Percentiles rank a stretch among this genome's conserved stretches.
These are phyloP conservation scores for Chloranthus sessilifolius DNA, from an alignment of 164 flowering plant species.

Conservation along the genomic window DNA sequence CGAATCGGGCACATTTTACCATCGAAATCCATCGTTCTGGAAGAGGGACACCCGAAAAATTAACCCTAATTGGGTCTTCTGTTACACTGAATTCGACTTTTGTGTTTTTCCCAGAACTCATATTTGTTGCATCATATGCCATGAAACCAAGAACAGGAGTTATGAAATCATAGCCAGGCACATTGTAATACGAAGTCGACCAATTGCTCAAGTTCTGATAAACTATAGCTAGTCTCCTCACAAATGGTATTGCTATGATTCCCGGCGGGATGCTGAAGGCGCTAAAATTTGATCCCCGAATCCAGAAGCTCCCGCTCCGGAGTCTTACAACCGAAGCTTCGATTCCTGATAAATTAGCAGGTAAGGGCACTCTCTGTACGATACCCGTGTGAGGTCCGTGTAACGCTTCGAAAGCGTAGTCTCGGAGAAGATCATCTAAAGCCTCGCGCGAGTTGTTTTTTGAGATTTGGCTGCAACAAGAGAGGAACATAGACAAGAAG, in stretches of 20 bases:
- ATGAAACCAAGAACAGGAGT: slow-evolving; percentile 53
- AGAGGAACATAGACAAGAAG: too few species aligned
- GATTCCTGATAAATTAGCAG: slow-evolving; percentile 44
- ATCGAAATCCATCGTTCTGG: slow-evolving; percentile 6
- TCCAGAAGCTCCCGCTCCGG: slow-evolving; percentile 49
- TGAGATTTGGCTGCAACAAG: too few species aligned
- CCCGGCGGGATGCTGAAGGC: slow-evolving; percentile 44
- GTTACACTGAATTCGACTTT: slow-evolving; percentile 20
- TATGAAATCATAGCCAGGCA: slow-evolving; percentile 40
- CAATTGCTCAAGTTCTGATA: slow-evolving; percentile 54
- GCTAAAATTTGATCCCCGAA: slow-evolving; percentile 46
- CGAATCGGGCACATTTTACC: slow-evolving; percentile 44
- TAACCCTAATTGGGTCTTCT: slow-evolving; percentile 30
- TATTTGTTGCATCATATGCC: slow-evolving; percentile 37
- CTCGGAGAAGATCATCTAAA: slow-evolving; percentile 34
- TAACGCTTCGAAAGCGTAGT: slow-evolving; percentile 34
- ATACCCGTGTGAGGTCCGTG: slow-evolving; percentile 34
- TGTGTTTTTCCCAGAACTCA: slow-evolving; percentile 3
- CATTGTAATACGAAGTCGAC: slow-evolving; percentile 42
- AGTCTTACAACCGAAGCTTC: slow-evolving; percentile 36
- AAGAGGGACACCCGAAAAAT: slow-evolving; percentile 15
- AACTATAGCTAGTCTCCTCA: slow-evolving; percentile 44
- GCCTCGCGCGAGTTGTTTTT: too few species aligned
- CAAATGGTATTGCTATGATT: slow-evolving; percentile 40
- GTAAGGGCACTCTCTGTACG: slow-evolving; percentile 35